Evolutionary conservation across 2,329 filamentous ascomycete genomes (phyloP).

Genomic region (Aspergillus persii): DNA sequence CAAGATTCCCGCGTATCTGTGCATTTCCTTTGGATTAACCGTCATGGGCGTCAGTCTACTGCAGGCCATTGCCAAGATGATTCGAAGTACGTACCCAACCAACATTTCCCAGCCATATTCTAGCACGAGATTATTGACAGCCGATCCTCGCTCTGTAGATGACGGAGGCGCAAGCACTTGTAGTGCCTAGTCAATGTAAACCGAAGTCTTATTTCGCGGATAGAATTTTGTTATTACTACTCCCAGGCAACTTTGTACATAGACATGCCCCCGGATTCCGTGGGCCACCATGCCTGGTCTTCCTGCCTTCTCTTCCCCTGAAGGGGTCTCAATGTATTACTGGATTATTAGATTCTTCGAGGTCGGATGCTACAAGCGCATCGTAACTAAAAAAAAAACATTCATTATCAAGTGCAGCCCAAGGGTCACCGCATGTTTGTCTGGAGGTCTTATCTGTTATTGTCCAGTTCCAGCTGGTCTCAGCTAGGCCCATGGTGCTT

Average conservation of each 20-base stretch:
- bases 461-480: too few relatives aligned
- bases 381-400: background rate
- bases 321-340: background rate
- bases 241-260: background rate
- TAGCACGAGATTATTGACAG: conserved; percentile 10
- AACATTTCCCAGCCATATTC: background rate
- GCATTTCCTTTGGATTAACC: conserved; percentile 71
- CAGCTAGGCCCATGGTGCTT: too few relatives aligned
- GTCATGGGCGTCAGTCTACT: conserved; percentile 81
- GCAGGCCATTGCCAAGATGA: conserved; percentile 69
- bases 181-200: conserved; percentile 17
- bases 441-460: background rate
- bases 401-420: too few relatives aligned
- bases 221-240: background rate
- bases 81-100: conserved; percentile 37
- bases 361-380: background rate
- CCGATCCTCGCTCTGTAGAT: conserved; percentile 21
- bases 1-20: conserved; percentile 66
- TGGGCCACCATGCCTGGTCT: background rate
- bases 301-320: background rate
- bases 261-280: background rate
- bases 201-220: background rate
- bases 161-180: conserved; percentile 35
- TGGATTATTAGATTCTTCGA: background rate
- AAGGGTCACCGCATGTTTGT: background rate